Evolutionary conservation across 805 yeast genomes (phyloP), one percentile per base, ranked within the genome.

Genomic region (Lipomyces yamadae): DNA sequence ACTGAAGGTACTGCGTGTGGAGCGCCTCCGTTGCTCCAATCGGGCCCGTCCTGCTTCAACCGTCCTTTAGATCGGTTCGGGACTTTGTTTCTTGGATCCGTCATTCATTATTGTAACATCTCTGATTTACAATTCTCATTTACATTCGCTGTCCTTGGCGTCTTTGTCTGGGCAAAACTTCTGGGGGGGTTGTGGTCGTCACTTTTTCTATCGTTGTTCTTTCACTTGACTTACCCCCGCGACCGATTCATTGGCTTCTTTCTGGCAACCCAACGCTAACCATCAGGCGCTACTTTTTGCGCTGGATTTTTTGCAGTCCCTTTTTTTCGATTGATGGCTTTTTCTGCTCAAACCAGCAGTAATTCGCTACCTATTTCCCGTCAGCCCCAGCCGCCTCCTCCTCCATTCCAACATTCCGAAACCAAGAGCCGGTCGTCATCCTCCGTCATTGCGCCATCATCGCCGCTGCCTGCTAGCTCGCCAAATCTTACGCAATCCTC

Each of bases 311-410:
- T 52, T 35, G 3, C 50, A 35, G 32, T 50, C 34, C 56, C 6
- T 13, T 35, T 33, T 53, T n/a, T 13, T 54, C 50, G 58, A 54
- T 61, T 65, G 68, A 65, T 65, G 68, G 68, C 65, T 53, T 61
- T 65, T 61, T 34, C 62, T 55, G 68, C 68, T 6, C 65, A 65
- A 45, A 18, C 65, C 11, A 63, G 42, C 39, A 30, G 50, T 15
- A 58, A 24, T 8, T 24, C 39, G 52, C 33, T 58, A 39, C 52
- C 66, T 8, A 39, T 52, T 60, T 54, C 65, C 39, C 61, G 63
- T 58, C 63, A 54, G 35, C 39, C 64, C 32, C 65, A 58, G 56
- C 32, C 65, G 18, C 55, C 60, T 32, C 11, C 64, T 18, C 35
- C 64, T 18, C 35, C 61, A 24, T 37, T 57, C 58, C 48, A 58